A percentile compares a stretch with the other conserved stretches of the same genome.
phyloP scores from a whole-genome alignment of 495 filamentous ascomycete species.

The Aspergillus diversus region DNA sequence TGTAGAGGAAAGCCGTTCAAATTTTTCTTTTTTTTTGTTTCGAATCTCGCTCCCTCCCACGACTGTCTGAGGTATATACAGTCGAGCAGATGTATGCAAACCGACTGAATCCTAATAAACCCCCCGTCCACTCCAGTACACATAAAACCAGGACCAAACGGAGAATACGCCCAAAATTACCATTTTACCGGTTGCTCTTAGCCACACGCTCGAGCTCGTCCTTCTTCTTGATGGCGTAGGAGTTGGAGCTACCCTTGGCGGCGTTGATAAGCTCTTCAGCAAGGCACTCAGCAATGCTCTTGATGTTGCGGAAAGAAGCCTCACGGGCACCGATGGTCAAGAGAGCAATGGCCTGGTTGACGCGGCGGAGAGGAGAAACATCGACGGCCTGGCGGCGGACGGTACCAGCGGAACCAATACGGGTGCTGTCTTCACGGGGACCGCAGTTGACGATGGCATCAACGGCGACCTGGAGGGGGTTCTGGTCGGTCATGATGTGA shows the following conservation, averaged over 20 bases:
- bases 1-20: conserved; percentile 49
- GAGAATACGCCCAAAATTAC: conserved; percentile 48
- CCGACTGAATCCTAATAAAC: conserved; percentile 51
- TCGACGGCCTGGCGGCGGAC: conserved; percentile 99
- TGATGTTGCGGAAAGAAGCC: conserved; percentile 98
- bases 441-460: conserved; percentile 99
- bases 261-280: conserved; percentile 99
- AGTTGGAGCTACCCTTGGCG: conserved; percentile 99
- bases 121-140: conserved; percentile 55
- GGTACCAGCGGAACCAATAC: conserved; percentile 98
- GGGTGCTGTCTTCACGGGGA: conserved; percentile 98
- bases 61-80: conserved; percentile 52
- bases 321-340: conserved; percentile 97
- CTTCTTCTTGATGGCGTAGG: conserved; percentile 99
- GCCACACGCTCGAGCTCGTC: conserved; percentile 99
- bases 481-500: conserved; percentile 99
- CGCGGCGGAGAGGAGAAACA: conserved; percentile 97
- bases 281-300: conserved; percentile 97
- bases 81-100: conserved; percentile 52
- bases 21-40: conserved; percentile 40
- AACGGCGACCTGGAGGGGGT: conserved; percentile 99
- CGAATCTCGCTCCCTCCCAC: conserved; percentile 44
- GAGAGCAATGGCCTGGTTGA: conserved; percentile 99
- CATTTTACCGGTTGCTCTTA: conserved; percentile 96
- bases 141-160: conserved; percentile 51